A percentile compares a stretch with the other conserved stretches of the same genome.
phyloP scores from a whole-genome alignment of 495 filamentous ascomycete genomes.

The Xylaria nigripes region DNA sequence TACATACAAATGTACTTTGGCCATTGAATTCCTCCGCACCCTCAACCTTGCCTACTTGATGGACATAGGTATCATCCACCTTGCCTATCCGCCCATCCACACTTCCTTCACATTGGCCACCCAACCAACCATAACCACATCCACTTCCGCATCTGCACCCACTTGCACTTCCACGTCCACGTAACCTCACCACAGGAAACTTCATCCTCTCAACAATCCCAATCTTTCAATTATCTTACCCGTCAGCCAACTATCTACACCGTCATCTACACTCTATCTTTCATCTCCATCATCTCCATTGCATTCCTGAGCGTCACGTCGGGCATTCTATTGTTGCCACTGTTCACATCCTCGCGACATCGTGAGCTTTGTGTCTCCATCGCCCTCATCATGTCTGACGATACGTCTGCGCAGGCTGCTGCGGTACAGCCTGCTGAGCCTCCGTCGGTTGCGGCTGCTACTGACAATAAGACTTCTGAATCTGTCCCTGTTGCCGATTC shows the following conservation, averaged over 20 bases:
- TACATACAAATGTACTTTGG: slow-evolving; percentile 5
- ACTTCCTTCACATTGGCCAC: not conserved
- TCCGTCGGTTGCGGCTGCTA: slow-evolving; percentile 4
- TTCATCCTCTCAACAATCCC: not conserved
- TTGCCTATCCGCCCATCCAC: not conserved
- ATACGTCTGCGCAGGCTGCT: slow-evolving; percentile 20
- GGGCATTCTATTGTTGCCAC: not conserved
- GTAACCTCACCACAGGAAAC: not conserved
- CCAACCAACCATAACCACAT: not conserved
- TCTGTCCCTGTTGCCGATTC: slow-evolving; percentile 18
- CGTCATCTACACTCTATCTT: not conserved
- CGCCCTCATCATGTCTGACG: slow-evolving; percentile 24
- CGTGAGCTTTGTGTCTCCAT: slow-evolving; percentile 8
- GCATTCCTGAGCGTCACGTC: not conserved
- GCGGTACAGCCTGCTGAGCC: slow-evolving; percentile 17
- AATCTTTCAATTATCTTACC: not conserved
- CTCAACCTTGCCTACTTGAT: slow-evolving; percentile 5
- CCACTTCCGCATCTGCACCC: not conserved
- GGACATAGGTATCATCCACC: not conserved
- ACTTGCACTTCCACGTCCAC: not conserved
- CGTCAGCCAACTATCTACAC: not conserved
- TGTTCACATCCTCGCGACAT: slow-evolving; percentile 4
- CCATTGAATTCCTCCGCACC: slow-evolving; percentile 22
- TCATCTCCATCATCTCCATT: not conserved
- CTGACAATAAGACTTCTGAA: slow-evolving; percentile 12